Evolutionary conservation across 2,329 filamentous ascomycete species (phyloP).

Genomic region (Fusarium illudens): DNA sequence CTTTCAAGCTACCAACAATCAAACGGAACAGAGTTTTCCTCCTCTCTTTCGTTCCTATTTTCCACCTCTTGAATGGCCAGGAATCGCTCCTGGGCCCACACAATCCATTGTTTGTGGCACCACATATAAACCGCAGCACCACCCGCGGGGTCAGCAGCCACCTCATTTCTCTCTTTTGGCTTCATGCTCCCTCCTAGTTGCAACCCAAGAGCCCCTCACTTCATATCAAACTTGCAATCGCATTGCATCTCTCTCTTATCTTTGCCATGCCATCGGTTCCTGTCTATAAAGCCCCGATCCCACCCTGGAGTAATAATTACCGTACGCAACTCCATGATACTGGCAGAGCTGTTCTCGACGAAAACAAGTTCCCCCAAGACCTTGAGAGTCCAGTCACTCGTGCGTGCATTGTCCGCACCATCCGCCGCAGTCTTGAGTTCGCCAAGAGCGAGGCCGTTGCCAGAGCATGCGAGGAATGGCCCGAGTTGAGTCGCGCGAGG

Average conservation of each 20-base stretch:
- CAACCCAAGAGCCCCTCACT: not conserved
- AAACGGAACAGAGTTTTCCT: not conserved
- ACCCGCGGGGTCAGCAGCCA: not conserved
- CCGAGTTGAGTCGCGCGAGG: not conserved
- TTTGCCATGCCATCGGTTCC: not conserved
- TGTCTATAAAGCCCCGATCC: not conserved
- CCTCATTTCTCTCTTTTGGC: not conserved
- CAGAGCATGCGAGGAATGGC: not conserved
- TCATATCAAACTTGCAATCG: not conserved
- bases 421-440: not conserved
- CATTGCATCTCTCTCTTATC: not conserved
- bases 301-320: not conserved
- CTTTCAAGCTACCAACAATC: too few relatives aligned
- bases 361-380: not conserved
- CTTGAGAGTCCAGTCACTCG: not conserved
- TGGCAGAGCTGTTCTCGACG: not conserved
- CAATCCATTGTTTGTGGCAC: not conserved
- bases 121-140: not conserved
- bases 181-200: not conserved
- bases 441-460: not conserved
- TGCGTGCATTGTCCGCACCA: not conserved
- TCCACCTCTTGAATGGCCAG: too few relatives aligned
- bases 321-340: not conserved
- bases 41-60: not conserved
- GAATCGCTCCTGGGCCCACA: not conserved